phyloP scores from a whole-genome alignment of 805 yeast genomes.

The Candida easanensis region DNA sequence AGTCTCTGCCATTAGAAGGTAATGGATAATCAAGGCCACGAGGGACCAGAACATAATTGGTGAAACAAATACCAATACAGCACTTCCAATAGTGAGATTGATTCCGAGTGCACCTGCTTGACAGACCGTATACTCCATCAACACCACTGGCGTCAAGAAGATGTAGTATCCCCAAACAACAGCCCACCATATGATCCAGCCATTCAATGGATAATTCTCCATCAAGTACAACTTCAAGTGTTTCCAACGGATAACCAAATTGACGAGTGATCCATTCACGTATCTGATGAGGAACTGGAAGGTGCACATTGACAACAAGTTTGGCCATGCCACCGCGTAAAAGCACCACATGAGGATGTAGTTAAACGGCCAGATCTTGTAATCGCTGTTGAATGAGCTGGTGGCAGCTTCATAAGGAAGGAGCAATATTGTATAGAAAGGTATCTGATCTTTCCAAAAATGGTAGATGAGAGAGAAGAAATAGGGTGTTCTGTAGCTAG shows the following conservation, averaged over 20 bases:
- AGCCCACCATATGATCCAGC: constrained; percentile 10
- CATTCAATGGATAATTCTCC: constrained; percentile 2
- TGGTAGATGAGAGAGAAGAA: too few relatives aligned
- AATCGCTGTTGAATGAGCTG: not conserved
- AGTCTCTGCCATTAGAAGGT: too few relatives aligned
- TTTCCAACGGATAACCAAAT: constrained; percentile 5
- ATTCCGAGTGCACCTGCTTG: not conserved
- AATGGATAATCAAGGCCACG: too few relatives aligned
- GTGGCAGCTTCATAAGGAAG: constrained; percentile 1
- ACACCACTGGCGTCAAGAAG: not conserved
- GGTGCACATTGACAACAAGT: not conserved
- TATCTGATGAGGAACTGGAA: constrained; percentile 3
- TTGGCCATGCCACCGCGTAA: constrained; percentile 2
- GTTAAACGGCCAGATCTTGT: constrained; percentile 6
- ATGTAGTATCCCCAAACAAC: constrained; percentile 3
- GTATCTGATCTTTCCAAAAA: too few relatives aligned
- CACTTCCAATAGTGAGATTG: too few relatives aligned
- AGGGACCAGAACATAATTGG: too few relatives aligned
- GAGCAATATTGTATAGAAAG: constrained; percentile 3
- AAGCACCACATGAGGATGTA: constrained; percentile 2
- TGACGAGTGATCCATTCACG: constrained; percentile 4
- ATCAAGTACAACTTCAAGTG: not conserved
- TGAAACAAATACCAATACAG: too few relatives aligned
- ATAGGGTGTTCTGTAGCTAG: too few relatives aligned
- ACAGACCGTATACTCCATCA: not conserved